Percentiles rank a stretch among this genome's conserved stretches.
Evolutionary conservation across 495 filamentous ascomycete genomes (phyloP).

Genomic region (Xylaria grammica): DNA sequence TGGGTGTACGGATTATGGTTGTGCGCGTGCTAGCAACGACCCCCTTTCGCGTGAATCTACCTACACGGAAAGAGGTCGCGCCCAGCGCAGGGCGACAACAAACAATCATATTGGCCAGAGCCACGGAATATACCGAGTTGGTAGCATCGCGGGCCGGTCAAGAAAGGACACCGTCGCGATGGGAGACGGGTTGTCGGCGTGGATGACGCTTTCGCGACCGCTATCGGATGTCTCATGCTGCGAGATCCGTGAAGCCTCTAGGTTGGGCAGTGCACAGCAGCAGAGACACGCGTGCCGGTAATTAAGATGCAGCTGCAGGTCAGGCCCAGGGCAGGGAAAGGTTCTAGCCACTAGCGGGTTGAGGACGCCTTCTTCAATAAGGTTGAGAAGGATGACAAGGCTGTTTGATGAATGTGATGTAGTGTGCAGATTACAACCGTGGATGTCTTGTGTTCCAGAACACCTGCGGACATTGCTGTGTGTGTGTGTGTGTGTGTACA

Average conservation of each 20-base stretch:
- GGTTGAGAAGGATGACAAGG: not conserved
- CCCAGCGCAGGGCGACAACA: not conserved
- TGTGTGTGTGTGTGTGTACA: not conserved
- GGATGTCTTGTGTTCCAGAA: not conserved
- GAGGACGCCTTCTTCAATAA: not conserved
- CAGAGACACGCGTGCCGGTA: slow-evolving; percentile 15
- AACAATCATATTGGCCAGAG: not conserved
- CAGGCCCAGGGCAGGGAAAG: not conserved
- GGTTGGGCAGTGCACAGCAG: too few species aligned
- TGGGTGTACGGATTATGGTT: too few species aligned
- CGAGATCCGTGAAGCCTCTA: slow-evolving; percentile 7
- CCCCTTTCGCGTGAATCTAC: slow-evolving; percentile 5
- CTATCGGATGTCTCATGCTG: slow-evolving; percentile 13
- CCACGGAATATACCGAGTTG: slow-evolving; percentile 5
- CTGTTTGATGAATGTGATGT: not conserved
- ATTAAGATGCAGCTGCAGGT: slow-evolving; percentile 16
- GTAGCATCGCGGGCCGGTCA: not conserved
- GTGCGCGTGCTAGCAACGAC: too few species aligned
- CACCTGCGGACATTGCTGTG: not conserved
- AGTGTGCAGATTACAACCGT: not conserved
- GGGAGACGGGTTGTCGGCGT: not conserved
- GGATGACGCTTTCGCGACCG: not conserved
- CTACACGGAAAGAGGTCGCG: not conserved
- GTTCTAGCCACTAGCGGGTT: not conserved
- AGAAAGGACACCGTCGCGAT: not conserved